Evolutionary conservation across 2,329 filamentous ascomycete species (phyloP), one percentile per base, ranked within the genome.

Genomic region (Aspergillus pseudotamarii): DNA sequence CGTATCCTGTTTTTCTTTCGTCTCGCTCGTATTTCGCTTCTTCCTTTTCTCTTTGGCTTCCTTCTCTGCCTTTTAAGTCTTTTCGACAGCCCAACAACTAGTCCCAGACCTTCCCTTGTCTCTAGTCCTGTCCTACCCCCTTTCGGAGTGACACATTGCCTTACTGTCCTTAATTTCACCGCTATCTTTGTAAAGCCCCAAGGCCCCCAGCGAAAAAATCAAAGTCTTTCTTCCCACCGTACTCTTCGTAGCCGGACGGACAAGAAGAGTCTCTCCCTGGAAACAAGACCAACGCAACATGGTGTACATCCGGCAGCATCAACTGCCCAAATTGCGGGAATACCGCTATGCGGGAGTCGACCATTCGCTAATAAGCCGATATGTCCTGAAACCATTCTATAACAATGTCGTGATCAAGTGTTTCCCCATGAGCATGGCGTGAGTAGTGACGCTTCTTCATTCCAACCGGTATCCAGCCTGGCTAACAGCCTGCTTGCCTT

Each of bases 361-460:
- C 80, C 91, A 91, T 78, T 97, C 93, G 64, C 84, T 97, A 65
- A 85, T 93, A 46, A 97, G 94, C 68, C 92, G 90, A 78, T 98
- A 97, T 82, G 87, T 99, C 68, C 84, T 99, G 73, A 98, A 99
- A 85, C 95, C 95, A 9, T 99, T 98, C 81, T 99, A 98, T 84
- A 96, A 89, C 74, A 90, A 96, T 81, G 85, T 95, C 69, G 94
- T 96, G 74, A 97, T 99, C 82, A 89, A 94, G 67, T 91, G 90
- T 80, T 98, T 99, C 77, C 95, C 95, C 51, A 91, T 96, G 88
- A 91, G 85, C 76, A 98, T 99, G 94, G 95, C 95, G 77, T 88
- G 75, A 83, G 86, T 85, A 58, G 58, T 48, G 11, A 63, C 58
- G 53, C 56, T 48, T 58, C 43, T 62, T 16, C 28, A 21, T 46